Evolutionary conservation across 2,329 filamentous ascomycete genomes (phyloP), one percentile per base, ranked within the genome.

Genomic region (Calonectria montana): DNA sequence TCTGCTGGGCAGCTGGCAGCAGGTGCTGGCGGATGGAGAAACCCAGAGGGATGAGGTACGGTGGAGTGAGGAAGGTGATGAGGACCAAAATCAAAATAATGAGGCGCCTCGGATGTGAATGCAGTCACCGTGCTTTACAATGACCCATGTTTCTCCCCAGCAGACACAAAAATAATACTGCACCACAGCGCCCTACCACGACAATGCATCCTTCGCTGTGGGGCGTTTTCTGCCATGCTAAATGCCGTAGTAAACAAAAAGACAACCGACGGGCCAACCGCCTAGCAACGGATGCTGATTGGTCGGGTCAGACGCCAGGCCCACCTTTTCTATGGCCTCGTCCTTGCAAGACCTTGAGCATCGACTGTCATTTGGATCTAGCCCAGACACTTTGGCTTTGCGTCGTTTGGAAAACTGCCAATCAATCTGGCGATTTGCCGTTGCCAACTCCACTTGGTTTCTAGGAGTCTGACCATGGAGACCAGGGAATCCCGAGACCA

Each of bases 251-350:
- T 82, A 82, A 82, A 82, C 80, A 82, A 82, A 82, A 9, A n/a
- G n/a, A n/a, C n/a, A n/a, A n/a, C n/a, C 80, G 80, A 78, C 75
- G 70, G 73, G 74, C 73, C 77, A 80, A 80, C 80, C 71, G 75
- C 81, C 78, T 76, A 81, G 81, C 81, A 82, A 82, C 81, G 78
- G 73, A 27, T 25, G 27, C 18, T 69, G 48, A 81, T 82, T 82
- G 76, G 80, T 59, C 48, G 41, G 9, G 8, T n/a, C 48, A 23
- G 23, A 27, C 64, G 29, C 10, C 12, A 7, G 63, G 2, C 27
- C 77, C 77, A 31, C 72, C 71, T 75, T 78, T 68, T 29, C 71
- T 25, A 45, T 47, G 65, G 43, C 68, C 72, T 75, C 62, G 64
- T 76, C 76, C 74, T 69, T 77, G 74, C 66, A 50, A 67, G 66